These are phyloP conservation scores for Lepiota brunneoincarnata DNA, from an alignment of 768 basidiomycete genomes.

Conservation along the genomic window DNA sequence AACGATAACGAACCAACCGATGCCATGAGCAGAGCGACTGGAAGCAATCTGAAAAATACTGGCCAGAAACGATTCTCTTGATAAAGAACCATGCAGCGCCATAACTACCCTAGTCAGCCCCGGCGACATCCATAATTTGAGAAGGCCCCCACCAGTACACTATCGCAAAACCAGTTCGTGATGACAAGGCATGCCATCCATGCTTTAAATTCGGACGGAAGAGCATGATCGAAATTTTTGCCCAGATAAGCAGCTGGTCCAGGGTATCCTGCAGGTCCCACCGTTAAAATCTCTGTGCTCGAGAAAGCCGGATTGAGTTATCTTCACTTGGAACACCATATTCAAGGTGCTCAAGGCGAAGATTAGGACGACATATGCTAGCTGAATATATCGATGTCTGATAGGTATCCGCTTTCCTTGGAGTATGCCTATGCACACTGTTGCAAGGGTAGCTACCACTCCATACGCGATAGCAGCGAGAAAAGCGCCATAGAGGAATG, in stretches of 20 bases:
- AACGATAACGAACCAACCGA: neutral
- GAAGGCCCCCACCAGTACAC: neutral
- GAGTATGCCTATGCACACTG: neutral
- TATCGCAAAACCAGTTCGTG: conserved; percentile 8
- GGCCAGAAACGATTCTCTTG: conserved; percentile 7
- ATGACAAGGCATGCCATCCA: conserved; percentile 9
- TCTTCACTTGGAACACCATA: conserved; percentile 5
- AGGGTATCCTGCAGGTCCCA: conserved; percentile 7
- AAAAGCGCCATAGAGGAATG: conserved; percentile 6
- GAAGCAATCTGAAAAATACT: conserved; percentile 2
- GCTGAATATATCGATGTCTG: neutral
- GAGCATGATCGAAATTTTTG: conserved; percentile 3
- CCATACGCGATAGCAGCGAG: conserved; percentile 8
- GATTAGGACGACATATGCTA: conserved; percentile 1
- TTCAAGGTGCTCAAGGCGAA: conserved; percentile 2
- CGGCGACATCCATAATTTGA: too few relatives aligned
- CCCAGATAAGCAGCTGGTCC: conserved; percentile 6
- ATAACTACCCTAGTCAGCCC: neutral
- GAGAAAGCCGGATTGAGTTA: conserved; percentile 6
- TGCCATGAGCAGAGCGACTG: neutral
- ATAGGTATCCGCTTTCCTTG: neutral
- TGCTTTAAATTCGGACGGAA: conserved; percentile 1
- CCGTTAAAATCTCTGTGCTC: conserved; percentile 6
- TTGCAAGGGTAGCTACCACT: neutral
- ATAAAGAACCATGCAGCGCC: conserved; percentile 7